Evolutionary conservation across 2,329 filamentous ascomycete genomes (phyloP).

Genomic region (Colletotrichum neosansevieriae): DNA sequence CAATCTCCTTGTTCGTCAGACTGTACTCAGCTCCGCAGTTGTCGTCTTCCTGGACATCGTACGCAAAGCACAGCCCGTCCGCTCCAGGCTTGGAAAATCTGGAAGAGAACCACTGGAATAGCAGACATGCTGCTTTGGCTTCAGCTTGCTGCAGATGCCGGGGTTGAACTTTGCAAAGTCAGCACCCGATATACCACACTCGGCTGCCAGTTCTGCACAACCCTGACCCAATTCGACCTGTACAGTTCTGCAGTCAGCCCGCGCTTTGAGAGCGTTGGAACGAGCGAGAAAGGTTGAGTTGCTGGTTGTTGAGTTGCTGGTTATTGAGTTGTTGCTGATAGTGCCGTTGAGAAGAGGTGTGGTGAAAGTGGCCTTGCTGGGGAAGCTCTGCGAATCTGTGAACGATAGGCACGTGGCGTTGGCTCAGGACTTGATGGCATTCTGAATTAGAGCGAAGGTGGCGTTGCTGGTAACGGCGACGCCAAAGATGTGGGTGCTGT

Average conservation of each 20-base stretch:
- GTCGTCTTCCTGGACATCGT: conserved; percentile 49
- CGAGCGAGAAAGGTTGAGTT: background rate
- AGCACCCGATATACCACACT: conserved; percentile 44
- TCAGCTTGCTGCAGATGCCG: conserved; percentile 49
- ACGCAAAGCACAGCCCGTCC: conserved; percentile 52
- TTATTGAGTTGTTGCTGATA: too few relatives aligned
- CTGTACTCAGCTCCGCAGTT: conserved; percentile 46
- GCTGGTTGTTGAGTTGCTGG: conserved; percentile 43
- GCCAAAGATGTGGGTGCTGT: conserved; percentile 50
- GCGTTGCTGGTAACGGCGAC: conserved; percentile 48
- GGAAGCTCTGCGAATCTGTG: conserved; percentile 38
- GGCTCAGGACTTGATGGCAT: conserved; percentile 47
- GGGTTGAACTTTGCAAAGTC: conserved; percentile 47
- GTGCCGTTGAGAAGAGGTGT: conserved; percentile 42
- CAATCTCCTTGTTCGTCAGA: conserved; percentile 40
- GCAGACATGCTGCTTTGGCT: conserved; percentile 51
- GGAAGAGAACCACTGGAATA: conserved; percentile 52
- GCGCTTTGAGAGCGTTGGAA: conserved; percentile 2
- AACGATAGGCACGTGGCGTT: conserved; percentile 47
- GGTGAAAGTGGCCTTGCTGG: conserved; percentile 43
- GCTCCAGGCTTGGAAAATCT: conserved; percentile 49
- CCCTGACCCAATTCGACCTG: conserved; percentile 42
- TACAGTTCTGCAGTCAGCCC: conserved; percentile 17
- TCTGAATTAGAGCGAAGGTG: conserved; percentile 48
- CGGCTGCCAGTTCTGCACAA: conserved; percentile 43